These are phyloP conservation scores for Kentomonas sorsogonicus DNA, from an alignment of 208 protist genomes.

Conservation along the genomic window DNA sequence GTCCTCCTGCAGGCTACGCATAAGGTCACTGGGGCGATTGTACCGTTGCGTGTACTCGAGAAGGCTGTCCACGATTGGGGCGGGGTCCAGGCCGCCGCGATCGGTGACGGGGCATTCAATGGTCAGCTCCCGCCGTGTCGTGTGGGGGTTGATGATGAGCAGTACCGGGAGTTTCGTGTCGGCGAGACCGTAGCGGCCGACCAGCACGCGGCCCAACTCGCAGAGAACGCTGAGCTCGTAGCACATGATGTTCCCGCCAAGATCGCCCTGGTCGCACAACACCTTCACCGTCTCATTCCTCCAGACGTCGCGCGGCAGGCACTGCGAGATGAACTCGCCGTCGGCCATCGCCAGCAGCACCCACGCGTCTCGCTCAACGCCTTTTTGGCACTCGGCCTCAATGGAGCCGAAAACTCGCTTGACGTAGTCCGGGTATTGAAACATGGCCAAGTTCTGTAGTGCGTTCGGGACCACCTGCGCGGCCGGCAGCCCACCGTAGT, in stretches of 20 bases:
- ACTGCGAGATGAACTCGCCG: slow-evolving; percentile 46
- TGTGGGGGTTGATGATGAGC: slow-evolving; percentile 71
- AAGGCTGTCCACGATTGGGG: slow-evolving; percentile 31
- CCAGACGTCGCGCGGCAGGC: slow-evolving; percentile 76
- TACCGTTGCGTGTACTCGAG: slow-evolving; percentile 36
- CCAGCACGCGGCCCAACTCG: slow-evolving; percentile 27
- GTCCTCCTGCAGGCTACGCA: slow-evolving; percentile 6
- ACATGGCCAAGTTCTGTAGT: no score
- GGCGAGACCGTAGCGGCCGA: slow-evolving; percentile 37
- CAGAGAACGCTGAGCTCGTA: slow-evolving; percentile 48
- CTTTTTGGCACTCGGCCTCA: slow-evolving; percentile 32
- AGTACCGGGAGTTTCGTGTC: slow-evolving; percentile 28
- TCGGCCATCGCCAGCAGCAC: slow-evolving; percentile 52
- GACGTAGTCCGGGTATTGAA: slow-evolving; percentile 59
- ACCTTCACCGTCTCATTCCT: slow-evolving; percentile 28
- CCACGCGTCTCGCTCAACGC: slow-evolving; percentile 41
- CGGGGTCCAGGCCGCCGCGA: slow-evolving; percentile 27
- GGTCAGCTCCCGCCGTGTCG: slow-evolving; percentile 33
- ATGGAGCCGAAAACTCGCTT: slow-evolving; percentile 23
- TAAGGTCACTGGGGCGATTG: slow-evolving; percentile 25
- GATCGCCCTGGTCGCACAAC: no score
- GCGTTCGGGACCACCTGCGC: no score
- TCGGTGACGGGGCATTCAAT: slow-evolving; percentile 21
- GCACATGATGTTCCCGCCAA: slow-evolving; percentile 33
- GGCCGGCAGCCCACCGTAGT: no score